Base-by-base conservation (phyloP, 129 eudicot species). In the Saussurea involucrata region DNA sequence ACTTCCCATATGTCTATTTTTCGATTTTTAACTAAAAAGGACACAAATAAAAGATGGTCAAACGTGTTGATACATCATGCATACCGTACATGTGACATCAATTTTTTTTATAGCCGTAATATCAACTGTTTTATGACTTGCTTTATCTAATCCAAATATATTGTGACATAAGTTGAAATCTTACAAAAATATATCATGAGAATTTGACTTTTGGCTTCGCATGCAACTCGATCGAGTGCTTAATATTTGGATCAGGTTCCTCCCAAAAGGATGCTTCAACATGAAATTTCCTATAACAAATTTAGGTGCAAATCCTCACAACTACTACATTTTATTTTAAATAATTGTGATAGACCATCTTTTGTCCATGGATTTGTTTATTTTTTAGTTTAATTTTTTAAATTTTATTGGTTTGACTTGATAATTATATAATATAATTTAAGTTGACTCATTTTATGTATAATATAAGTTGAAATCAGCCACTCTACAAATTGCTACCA, bases 211-310 rank as follows among this genome's bases (percentile, higher is more conserved):
- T 64, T 63, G 37, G 42, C 63, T 6, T 17, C 36, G 58, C 58
- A 74, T 61, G 73, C 73, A 68, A 74, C 60, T 74, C 31, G 24
- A 42, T 74, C 31, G 24, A 42, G 22, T 66, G 80, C 80, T 65
- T 76, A 76, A 76, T 76, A 40, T 66, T 49, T 66, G 73, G 80
- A 76, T 76, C 80, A 76, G 80, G 80, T 76, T 67, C 80, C 80
- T 65, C 9, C 49, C 24, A 11, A 44, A 40, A 66, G 66, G 73
- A 76, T 66, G 73, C 73, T 76, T 76, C 64, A 66, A 28, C 33
- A 18, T 66, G 13, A 76, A 72, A 44, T 66, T 69, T 74, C 34
- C 69, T 74, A 15, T 33, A 21, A 74, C 20, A 49, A 49, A 15
- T 49, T 49, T 49, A 17, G 60, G 60, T 49, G 2, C 60, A 17